These are phyloP conservation scores for Discostella pseudostelligera DNA, from an alignment of 108 stramenopile genomes.

Conservation along the genomic window DNA sequence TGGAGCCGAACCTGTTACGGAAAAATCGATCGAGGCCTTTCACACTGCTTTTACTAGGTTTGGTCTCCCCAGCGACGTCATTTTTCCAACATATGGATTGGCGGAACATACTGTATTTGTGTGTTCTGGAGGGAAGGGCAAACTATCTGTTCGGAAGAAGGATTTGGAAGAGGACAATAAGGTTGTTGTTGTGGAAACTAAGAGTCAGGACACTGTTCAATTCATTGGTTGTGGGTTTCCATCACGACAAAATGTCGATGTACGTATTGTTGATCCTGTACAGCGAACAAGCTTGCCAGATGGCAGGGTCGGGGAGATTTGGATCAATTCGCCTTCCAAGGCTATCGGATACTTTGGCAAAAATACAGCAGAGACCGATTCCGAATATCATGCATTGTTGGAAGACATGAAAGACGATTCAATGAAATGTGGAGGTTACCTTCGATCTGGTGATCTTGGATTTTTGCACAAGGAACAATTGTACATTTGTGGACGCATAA, in stretches of 20 bases:
- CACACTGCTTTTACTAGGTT: conserved; percentile 63
- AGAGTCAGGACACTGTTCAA: conserved; percentile 23
- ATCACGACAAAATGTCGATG: conserved; percentile 63
- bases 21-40: conserved; percentile 79
- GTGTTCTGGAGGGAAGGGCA: conserved; percentile 80
- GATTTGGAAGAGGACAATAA: conserved; percentile 66
- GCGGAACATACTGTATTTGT: conserved; percentile 99
- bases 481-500: conserved; percentile 94
- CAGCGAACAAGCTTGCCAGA: conserved; percentile 42
- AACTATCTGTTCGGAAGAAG: conserved; percentile 62
- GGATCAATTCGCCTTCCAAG: conserved; percentile 87
- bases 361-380: conserved; percentile 55
- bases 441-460: conserved; percentile 97
- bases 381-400: conserved; percentile 71
- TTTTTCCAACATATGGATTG: conserved; percentile 95
- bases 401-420: conserved; percentile 20
- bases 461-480: conserved; percentile 93
- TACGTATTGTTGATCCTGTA: conserved; percentile 77
- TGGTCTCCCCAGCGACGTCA: conserved; percentile 71
- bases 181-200: conserved; percentile 40
- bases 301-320: conserved; percentile 90
- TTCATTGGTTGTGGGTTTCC: conserved; percentile 89
- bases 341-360: conserved; percentile 79
- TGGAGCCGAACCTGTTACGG: conserved; percentile 95
- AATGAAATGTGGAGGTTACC: conserved; percentile 47